phyloP scores from a whole-genome alignment of 768 basidiomycete genomes.

The Kondoa subrosea region DNA sequence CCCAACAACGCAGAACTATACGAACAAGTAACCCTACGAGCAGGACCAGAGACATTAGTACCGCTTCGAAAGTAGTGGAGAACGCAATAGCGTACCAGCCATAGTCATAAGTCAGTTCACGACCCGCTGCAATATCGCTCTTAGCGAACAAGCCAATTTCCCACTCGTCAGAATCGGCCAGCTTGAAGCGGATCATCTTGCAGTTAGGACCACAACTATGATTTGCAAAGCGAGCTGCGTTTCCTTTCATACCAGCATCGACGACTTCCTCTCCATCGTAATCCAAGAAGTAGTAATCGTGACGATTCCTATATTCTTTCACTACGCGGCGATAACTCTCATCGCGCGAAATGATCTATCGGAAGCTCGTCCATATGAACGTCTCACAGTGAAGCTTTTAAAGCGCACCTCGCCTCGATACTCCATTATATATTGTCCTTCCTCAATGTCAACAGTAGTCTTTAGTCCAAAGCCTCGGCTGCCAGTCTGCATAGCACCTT shows the following conservation, averaged over 20 bases:
- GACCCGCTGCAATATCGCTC: slow-evolving; percentile 31
- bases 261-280: slow-evolving; percentile 35
- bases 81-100: background rate
- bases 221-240: slow-evolving; percentile 35
- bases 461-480: slow-evolving; percentile 33
- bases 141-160: slow-evolving; percentile 35
- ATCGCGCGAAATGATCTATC: slow-evolving; percentile 30
- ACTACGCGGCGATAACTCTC: slow-evolving; percentile 20
- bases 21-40: background rate
- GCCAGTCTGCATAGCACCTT: slow-evolving; percentile 28
- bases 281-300: slow-evolving; percentile 31
- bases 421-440: slow-evolving; percentile 34
- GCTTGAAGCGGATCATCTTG: slow-evolving; percentile 32
- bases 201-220: slow-evolving; percentile 34
- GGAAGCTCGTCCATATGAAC: background rate
- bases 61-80: background rate
- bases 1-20: slow-evolving; percentile 15
- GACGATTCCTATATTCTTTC: background rate
- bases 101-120: slow-evolving; percentile 28
- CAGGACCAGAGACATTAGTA: background rate
- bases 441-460: slow-evolving; percentile 28
- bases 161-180: slow-evolving; percentile 31
- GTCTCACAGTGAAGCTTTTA: background rate
- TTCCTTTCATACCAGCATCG: slow-evolving; percentile 34
- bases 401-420: slow-evolving; percentile 32